Conservation (phyloP, 371 early-diverging fungal species). For the Massospora cicadina region DNA sequence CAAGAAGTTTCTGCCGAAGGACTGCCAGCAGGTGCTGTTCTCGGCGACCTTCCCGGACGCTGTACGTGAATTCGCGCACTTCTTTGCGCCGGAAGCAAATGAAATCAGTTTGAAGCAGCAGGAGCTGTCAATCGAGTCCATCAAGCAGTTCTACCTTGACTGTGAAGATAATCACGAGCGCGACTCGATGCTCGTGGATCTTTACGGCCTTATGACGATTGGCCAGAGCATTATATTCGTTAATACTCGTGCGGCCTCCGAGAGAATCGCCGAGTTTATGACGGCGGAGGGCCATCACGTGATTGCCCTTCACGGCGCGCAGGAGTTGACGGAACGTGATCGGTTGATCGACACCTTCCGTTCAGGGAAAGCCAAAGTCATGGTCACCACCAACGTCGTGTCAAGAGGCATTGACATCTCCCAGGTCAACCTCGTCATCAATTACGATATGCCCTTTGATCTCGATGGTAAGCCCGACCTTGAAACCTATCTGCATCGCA, state of each 20-base stretch:
- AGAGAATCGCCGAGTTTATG: constrained; percentile 57
- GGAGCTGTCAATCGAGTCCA: constrained; percentile 86
- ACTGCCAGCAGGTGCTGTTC: constrained; percentile 76
- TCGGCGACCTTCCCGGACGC: constrained; percentile 89
- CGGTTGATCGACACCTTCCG: constrained; percentile 86
- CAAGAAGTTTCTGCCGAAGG: constrained; percentile 34
- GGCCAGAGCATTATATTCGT: constrained; percentile 98
- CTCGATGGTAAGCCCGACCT: constrained; percentile 35
- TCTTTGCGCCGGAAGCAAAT: constrained; percentile 69
- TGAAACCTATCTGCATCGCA: constrained; percentile 96
- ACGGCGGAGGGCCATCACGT: constrained; percentile 69
- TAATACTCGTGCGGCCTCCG: constrained; percentile 60
- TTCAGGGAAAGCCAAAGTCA: constrained; percentile 74
- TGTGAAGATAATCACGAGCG: constrained; percentile 61
- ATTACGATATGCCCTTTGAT: constrained; percentile 78
- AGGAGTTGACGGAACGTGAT: constrained; percentile 72
- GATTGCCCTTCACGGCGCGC: constrained; percentile 73
- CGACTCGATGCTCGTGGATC: constrained; percentile 54
- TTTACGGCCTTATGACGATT: constrained; percentile 83
- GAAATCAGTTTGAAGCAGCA: constrained; percentile 67
- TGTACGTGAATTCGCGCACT: constrained; percentile 56
- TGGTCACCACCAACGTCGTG: constrained; percentile 92
- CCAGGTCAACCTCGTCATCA: constrained; percentile 93
- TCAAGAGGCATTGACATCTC: constrained; percentile 95
- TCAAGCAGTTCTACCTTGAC: constrained; percentile 95